A percentile compares a stretch with the other conserved stretches of the same genome.
These are phyloP conservation scores for Suillus variegatus DNA, from an alignment of 768 basidiomycete genomes.

Conservation along the genomic window DNA sequence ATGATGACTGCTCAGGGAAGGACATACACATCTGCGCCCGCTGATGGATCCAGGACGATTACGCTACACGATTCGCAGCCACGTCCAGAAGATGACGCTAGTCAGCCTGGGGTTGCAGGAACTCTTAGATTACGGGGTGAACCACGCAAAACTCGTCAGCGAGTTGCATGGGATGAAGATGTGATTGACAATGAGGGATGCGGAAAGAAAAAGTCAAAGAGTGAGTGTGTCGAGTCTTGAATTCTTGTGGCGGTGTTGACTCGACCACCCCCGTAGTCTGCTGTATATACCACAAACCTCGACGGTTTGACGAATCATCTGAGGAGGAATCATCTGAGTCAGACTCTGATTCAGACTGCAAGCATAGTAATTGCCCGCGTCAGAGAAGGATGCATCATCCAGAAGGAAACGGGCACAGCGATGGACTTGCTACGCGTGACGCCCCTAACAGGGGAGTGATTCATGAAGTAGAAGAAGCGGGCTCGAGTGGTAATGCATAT, in stretches of 20 bases:
- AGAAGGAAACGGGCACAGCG: slow-evolving; percentile 7
- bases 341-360: slow-evolving; percentile 39
- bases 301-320: slow-evolving; percentile 77
- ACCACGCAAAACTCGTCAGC: slow-evolving; percentile 43
- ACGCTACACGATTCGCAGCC: slow-evolving; percentile 44
- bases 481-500: slow-evolving; percentile 49
- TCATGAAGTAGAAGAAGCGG: slow-evolving; percentile 19
- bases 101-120: slow-evolving; percentile 36
- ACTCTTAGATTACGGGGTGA: slow-evolving; percentile 63
- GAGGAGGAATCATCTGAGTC: slow-evolving; percentile 55
- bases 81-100: slow-evolving; percentile 28
- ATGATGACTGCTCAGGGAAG: slow-evolving; percentile 29
- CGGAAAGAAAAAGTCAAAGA: slow-evolving; percentile 91
- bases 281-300: slow-evolving; percentile 90
- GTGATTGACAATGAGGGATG: slow-evolving; percentile 90
- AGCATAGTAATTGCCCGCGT: slow-evolving; percentile 4
- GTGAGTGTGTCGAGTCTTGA: slow-evolving; percentile 46
- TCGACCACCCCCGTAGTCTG: slow-evolving; percentile 60
- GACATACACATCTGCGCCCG: slow-evolving; percentile 42
- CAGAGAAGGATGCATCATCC: slow-evolving; percentile 9
- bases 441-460: slow-evolving; percentile 12
- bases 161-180: slow-evolving; percentile 82
- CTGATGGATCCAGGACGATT: slow-evolving; percentile 57
- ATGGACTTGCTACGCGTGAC: slow-evolving; percentile 11
- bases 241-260: background rate